phyloP scores from a whole-genome alignment of 73 alveolate species.

The Paramecium sonneborni region DNA sequence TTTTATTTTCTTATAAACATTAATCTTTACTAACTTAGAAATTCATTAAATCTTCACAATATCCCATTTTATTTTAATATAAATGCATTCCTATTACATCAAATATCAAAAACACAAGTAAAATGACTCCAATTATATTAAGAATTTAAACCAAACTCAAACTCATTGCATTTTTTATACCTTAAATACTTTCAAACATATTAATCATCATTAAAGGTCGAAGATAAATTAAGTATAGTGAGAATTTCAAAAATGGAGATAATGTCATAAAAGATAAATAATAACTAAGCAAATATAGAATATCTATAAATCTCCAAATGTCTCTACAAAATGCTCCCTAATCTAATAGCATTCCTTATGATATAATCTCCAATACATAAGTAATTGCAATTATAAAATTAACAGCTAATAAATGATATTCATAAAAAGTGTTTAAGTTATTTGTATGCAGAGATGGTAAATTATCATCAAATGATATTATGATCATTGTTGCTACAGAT shows the following conservation, averaged over 20 bases:
- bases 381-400: not conserved
- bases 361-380: conserved; percentile 2
- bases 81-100: conserved; percentile 37
- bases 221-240: conserved; percentile 8
- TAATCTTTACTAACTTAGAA: not conserved
- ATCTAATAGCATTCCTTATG: conserved; percentile 30
- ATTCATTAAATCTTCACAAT: conserved; percentile 31
- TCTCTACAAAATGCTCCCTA: conserved; percentile 57
- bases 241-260: not conserved
- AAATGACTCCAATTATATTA: conserved; percentile 4
- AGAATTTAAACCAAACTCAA: conserved; percentile 34
- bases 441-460: not conserved
- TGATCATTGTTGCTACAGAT: conserved; percentile 34
- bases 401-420: conserved; percentile 8
- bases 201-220: conserved; percentile 52
- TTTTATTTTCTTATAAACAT: not conserved
- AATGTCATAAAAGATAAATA: not conserved
- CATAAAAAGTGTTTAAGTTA: conserved; percentile 5
- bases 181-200: conserved; percentile 18
- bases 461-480: not conserved
- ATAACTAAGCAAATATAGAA: not conserved
- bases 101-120: conserved; percentile 8
- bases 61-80: conserved; percentile 37
- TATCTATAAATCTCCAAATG: conserved; percentile 45
- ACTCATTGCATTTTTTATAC: conserved; percentile 47